Base-by-base conservation (phyloP, 306 rosid genomes). In the Cercis canadensis region DNA sequence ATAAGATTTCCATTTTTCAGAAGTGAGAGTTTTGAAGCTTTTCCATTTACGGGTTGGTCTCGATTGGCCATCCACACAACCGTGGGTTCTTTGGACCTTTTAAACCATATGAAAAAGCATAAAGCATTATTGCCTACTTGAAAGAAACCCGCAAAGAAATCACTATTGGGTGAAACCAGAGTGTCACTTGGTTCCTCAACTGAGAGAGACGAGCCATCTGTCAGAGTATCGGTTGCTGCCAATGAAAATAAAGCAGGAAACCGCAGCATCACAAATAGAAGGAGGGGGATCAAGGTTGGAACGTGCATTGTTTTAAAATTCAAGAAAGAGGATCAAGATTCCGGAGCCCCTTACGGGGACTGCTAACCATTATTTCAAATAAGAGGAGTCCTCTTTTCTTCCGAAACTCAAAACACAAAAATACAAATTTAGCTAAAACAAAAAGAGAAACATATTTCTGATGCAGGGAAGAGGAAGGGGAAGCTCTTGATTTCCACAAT, bases 61-160 rank as follows among this genome's bases (percentile, higher is more conserved):
- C 92, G 76, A 24, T 87, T 87, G n/a, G 92, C 92, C 80, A 70
- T 83, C 96, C 92, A 89, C 24, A 85, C 75, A 3, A 84, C 37
- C 46, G 86, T 76, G 18, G 57, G 84, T 56, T 56, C 37, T 14
- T 78, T 16, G 24, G 81, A 76, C 9, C 63, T 75, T 0, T 72
- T 68, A 76, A 81, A 77, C 80, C 82, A 81, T 5, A 89, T 21
- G 29, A 86, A 75, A 56, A 89, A 85, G 78, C 84, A 76, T 76
- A 79, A 87, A 0, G 96, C 84, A 31, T 89, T 89, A 4, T 77
- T 73, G 0, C 90, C 92, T 0, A 87, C 84, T 3, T 55, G 53
- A 11, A 72, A 67, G 73, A 87, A 87, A 0, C 89, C 88, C 0
- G 89, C 87, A 0, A 85, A 61, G 87, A 81, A 87, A 11, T 66